Base-by-base conservation (phyloP, 805 yeast genomes). In the Candida ponderosae region DNA sequence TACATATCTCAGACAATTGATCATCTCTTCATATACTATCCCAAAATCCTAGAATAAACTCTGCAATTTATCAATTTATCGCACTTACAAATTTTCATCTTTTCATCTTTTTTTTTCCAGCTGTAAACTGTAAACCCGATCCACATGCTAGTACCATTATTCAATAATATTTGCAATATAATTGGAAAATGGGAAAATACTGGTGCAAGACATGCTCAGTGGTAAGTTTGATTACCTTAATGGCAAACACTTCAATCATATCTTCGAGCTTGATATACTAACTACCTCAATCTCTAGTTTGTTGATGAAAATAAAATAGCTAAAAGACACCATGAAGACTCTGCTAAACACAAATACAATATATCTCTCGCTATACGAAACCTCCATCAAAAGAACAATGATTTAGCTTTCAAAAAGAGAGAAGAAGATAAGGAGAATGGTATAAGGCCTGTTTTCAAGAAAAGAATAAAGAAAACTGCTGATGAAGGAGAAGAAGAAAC, bases 301-400 rank as follows among this genome's bases (percentile, higher is more conserved):
- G 61, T 64, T 10, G 65, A 60, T 31, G 66, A 58, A 29, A 48
- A 59, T 24, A 54, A 59, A 35, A 44, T 62, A 32, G 47, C 57
- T 4, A 48, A 54, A 33, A 35, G 45, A 24, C 51, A 46, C 33
- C 70, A 65, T 46, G 68, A 63, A 36, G 39, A 47, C 6, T 54
- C 63, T 5, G 19, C 45, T 4, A 56, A 52, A 31, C 71, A 65
- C 41, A 56, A 52, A 39, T 20, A 29, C 3, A 43, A 45, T 8
- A 41, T 53, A 3, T 37, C 38, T 23, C 41, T 50, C 16, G 45
- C 50, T 9, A 39, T 65, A 4, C 35, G 40, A 6, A 46, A 46
- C 11, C 45, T 64, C 18, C 60, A 57, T 21, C 37, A 46, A 5
- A 41, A 47, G 34, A 57, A 57, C 35, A 42, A 42, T 26, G 44